These are phyloP conservation scores for Triticum dicoccoides DNA, from an alignment of 176 grass and related monocot species.

Conservation along the genomic window DNA sequence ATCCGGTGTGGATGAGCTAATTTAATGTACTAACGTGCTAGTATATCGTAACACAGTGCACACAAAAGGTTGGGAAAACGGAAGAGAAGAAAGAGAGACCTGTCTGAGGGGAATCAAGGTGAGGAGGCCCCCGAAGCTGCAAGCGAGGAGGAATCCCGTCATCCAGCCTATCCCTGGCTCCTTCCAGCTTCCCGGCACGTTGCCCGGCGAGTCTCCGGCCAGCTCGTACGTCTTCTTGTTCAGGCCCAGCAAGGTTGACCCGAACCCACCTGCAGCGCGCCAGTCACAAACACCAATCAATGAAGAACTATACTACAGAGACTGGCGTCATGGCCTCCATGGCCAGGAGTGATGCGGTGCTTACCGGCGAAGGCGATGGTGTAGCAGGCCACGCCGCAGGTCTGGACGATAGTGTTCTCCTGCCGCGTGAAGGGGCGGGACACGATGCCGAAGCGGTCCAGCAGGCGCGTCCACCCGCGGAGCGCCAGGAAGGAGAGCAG, in stretches of 20 bases:
- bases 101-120: conserved; percentile 82
- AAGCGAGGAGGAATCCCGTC: conserved; percentile 52
- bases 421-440: conserved; percentile 77
- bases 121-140: conserved; percentile 74
- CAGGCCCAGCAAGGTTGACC: conserved; percentile 70
- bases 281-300: not conserved
- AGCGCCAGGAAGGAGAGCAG: conserved; percentile 73
- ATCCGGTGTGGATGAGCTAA: no score
- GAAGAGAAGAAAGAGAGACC: conserved; percentile 31
- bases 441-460: conserved; percentile 54
- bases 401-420: conserved; percentile 93
- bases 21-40: no score
- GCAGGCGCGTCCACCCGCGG: conserved; percentile 64
- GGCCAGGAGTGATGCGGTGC: not conserved
- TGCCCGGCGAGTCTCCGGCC: conserved; percentile 59
- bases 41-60: no score
- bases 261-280: conserved; percentile 69
- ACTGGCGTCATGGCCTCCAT: not conserved
- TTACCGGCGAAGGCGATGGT: conserved; percentile 74
- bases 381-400: conserved; percentile 94
- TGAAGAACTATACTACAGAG: not conserved
- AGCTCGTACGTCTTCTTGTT: conserved; percentile 91
- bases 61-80: not conserved
- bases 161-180: conserved; percentile 90
- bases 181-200: conserved; percentile 84